These are phyloP conservation scores for Solanum bulbocastanum DNA, from an alignment of 257 asterid genomes.

Conservation along the genomic window DNA sequence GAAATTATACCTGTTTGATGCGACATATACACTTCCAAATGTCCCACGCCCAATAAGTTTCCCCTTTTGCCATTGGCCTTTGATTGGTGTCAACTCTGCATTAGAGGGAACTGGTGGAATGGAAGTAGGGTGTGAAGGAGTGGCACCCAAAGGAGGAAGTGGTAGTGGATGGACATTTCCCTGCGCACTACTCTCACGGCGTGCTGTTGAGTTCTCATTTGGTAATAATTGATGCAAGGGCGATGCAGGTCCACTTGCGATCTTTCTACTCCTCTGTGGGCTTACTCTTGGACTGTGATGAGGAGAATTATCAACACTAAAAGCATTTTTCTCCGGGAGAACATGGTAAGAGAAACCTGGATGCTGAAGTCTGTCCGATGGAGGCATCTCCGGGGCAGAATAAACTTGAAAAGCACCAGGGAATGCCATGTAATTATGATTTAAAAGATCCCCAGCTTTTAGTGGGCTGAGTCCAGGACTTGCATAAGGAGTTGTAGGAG, in stretches of 20 bases:
- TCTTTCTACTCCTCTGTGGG: neutral
- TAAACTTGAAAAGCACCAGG: constrained; percentile 49
- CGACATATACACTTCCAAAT: constrained; percentile 81
- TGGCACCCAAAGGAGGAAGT: constrained; percentile 61
- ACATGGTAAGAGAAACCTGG: constrained; percentile 18
- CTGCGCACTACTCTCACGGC: constrained; percentile 37
- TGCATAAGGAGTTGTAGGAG: constrained; percentile 59
- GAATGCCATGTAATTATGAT: constrained; percentile 26
- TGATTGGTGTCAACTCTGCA: constrained; percentile 36
- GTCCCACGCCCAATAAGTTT: constrained; percentile 93
- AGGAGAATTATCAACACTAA: constrained; percentile 44
- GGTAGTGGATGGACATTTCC: constrained; percentile 66
- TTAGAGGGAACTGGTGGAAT: constrained; percentile 26
- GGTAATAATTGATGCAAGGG: constrained; percentile 15
- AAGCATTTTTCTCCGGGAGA: constrained; percentile 20
- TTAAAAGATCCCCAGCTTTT: constrained; percentile 15
- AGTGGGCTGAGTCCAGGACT: constrained; percentile 44
- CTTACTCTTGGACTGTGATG: constrained; percentile 40
- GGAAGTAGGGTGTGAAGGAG: constrained; percentile 25
- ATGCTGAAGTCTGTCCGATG: constrained; percentile 19
- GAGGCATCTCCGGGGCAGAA: constrained; percentile 64
- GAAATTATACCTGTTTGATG: constrained; percentile 61
- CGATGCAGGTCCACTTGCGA: constrained; percentile 24
- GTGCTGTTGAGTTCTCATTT: constrained; percentile 6
- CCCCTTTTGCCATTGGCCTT: constrained; percentile 79